Conservation (phyloP, 805 yeast species). For the Metschnikowia hibisci region DNA sequence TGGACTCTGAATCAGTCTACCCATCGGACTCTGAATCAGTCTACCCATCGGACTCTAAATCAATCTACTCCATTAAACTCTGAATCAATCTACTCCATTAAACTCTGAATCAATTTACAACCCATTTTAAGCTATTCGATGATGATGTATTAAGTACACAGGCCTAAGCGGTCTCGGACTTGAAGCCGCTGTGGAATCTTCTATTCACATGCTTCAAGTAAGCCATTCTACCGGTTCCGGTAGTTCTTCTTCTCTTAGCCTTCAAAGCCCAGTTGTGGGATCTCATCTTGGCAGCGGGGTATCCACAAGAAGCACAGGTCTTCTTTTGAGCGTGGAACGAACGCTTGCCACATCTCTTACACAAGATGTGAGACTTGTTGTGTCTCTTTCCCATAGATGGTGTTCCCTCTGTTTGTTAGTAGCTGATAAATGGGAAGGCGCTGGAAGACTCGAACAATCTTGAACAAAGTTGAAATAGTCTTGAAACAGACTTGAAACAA, state of each 20-base stretch:
- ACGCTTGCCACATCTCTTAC: conserved; percentile 99
- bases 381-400: conserved; percentile 99
- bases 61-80: too few relatives aligned
- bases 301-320: conserved; percentile 98
- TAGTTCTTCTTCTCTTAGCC: conserved; percentile 99
- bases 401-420: conserved; percentile 78
- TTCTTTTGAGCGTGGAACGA: conserved; percentile 99
- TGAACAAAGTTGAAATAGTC: too few relatives aligned
- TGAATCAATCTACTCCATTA: too few relatives aligned
- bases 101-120: not conserved
- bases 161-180: conserved; percentile 57
- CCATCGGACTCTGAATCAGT: too few relatives aligned
- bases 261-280: conserved; percentile 98
- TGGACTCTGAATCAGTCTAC: too few relatives aligned
- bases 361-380: conserved; percentile 98
- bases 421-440: conserved; percentile 3
- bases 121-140: conserved; percentile 5
- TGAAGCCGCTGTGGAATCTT: conserved; percentile 98
- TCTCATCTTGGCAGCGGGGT: conserved; percentile 99
- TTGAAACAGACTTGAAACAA: too few relatives aligned
- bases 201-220: conserved; percentile 95
- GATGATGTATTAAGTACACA: conserved; percentile 18
- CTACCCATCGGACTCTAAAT: too few relatives aligned
- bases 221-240: conserved; percentile 99
- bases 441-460: too few relatives aligned